Conservation (phyloP, 805 yeast species). For the Myxozyma sirexii region DNA sequence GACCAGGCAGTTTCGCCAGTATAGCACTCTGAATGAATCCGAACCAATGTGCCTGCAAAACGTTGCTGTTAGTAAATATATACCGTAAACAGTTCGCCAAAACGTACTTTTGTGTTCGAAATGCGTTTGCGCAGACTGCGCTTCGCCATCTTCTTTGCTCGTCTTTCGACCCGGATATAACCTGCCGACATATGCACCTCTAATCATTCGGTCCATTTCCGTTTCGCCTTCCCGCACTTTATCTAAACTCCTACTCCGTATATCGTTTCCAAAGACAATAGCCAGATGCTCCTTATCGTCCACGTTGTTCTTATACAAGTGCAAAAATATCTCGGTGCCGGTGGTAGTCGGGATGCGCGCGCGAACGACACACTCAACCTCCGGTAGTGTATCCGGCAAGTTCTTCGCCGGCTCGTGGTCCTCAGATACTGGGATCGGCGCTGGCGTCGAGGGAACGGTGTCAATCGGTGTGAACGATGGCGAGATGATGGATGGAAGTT, state of each 20-base stretch:
- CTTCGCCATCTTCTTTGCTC: slow-evolving; percentile 44
- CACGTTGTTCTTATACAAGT: slow-evolving; percentile 79
- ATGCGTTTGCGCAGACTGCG: slow-evolving; percentile 37
- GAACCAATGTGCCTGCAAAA: slow-evolving; percentile 53
- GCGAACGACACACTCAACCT: slow-evolving; percentile 84
- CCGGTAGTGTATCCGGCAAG: slow-evolving; percentile 54
- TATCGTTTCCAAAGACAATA: slow-evolving; percentile 91
- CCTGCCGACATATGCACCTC: slow-evolving; percentile 95
- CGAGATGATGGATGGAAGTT: slow-evolving; percentile 23
- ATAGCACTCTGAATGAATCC: slow-evolving; percentile 97
- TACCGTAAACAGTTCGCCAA: not conserved
- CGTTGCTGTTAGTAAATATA: not conserved
- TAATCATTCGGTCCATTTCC: slow-evolving; percentile 93
- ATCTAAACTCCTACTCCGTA: slow-evolving; percentile 76
- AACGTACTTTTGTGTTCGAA: not conserved
- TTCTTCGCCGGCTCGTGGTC: slow-evolving; percentile 24
- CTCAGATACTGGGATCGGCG: slow-evolving; percentile 24
- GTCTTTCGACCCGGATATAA: slow-evolving; percentile 79
- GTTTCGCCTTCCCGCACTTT: slow-evolving; percentile 66
- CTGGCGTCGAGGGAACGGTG: slow-evolving; percentile 31
- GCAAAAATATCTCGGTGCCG: slow-evolving; percentile 92
- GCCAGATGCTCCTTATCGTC: slow-evolving; percentile 96
- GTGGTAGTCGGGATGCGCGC: slow-evolving; percentile 96
- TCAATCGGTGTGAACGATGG: slow-evolving; percentile 27
- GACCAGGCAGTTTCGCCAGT: slow-evolving; percentile 99